Conservation (phyloP, 306 rosid genomes). For the Calophaca sinica region DNA sequence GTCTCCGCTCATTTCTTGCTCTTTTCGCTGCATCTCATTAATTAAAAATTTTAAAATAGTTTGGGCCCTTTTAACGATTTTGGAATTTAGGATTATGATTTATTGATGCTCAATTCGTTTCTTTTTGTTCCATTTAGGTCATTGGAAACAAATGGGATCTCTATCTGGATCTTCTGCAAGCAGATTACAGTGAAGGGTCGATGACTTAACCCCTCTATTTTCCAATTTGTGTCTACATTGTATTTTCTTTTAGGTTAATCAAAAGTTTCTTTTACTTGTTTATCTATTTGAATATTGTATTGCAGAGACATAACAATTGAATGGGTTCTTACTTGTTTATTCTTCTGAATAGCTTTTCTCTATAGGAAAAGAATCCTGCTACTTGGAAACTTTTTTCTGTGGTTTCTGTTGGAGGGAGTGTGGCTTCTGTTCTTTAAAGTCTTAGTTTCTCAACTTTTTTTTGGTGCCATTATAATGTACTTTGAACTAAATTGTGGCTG, state of each 20-base stretch:
- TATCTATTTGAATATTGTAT: neutral
- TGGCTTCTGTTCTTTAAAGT: too few relatives aligned
- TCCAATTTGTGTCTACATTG: neutral
- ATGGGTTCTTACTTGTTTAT: neutral
- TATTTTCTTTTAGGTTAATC: too few relatives aligned
- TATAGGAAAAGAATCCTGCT: too few relatives aligned
- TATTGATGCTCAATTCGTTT: neutral
- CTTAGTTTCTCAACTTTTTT: too few relatives aligned
- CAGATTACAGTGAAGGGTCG: conserved; percentile 90
- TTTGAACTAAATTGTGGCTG: too few relatives aligned
- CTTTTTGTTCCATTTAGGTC: conserved; percentile 58
- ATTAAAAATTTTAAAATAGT: neutral
- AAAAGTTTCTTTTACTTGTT: neutral
- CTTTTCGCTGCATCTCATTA: neutral
- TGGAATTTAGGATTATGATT: conserved; percentile 40
- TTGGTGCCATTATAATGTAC: too few relatives aligned
- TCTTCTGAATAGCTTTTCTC: too few relatives aligned
- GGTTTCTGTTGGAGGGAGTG: too few relatives aligned
- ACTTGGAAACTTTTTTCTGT: too few relatives aligned
- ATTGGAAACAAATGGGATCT: conserved; percentile 95
- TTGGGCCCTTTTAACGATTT: neutral
- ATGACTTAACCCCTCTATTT: conserved; percentile 15
- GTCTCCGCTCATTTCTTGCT: conserved; percentile 30
- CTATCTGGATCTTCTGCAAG: conserved; percentile 85
- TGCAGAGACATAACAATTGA: too few relatives aligned